These are phyloP conservation scores for Acanthamoeba castellanii DNA, from an alignment of 208 protist genomes.

Conservation along the genomic window DNA sequence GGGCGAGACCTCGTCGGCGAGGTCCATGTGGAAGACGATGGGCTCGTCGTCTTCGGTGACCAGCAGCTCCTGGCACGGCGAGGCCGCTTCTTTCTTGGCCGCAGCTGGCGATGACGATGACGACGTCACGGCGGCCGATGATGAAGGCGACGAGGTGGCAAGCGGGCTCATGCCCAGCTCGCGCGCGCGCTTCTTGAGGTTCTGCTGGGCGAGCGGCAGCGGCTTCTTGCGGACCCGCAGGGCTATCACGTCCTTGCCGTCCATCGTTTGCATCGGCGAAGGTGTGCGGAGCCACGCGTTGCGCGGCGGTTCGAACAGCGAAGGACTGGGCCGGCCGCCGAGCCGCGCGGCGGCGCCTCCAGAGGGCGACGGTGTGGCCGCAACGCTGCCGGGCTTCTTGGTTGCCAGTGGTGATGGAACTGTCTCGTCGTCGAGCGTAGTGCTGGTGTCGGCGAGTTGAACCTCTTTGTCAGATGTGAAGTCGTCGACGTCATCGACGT, in stretches of 20 bases:
- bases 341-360: neutral
- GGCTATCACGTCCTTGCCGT: constrained; percentile 6
- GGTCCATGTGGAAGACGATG: constrained; percentile 1
- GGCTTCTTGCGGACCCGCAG: constrained; percentile 41
- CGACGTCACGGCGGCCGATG: neutral
- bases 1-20: neutral
- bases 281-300: constrained; percentile 18
- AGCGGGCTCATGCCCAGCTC: constrained; percentile 43
- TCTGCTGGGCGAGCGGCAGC: constrained; percentile 25
- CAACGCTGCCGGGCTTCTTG: neutral
- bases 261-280: constrained; percentile 15
- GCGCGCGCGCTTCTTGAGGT: constrained; percentile 48
- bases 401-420: neutral
- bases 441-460: neutral
- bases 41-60: constrained; percentile 37
- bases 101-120: neutral
- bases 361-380: neutral
- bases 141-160: neutral
- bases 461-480: neutral
- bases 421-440: neutral
- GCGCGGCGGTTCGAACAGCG: constrained; percentile 12
- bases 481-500: neutral
- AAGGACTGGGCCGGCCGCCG: neutral
- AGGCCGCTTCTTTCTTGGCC: neutral
- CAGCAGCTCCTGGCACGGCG: constrained; percentile 41